These are phyloP conservation scores for Volvox reticuliferus DNA, from an alignment of 139 green algal genomes.

Conservation along the genomic window DNA sequence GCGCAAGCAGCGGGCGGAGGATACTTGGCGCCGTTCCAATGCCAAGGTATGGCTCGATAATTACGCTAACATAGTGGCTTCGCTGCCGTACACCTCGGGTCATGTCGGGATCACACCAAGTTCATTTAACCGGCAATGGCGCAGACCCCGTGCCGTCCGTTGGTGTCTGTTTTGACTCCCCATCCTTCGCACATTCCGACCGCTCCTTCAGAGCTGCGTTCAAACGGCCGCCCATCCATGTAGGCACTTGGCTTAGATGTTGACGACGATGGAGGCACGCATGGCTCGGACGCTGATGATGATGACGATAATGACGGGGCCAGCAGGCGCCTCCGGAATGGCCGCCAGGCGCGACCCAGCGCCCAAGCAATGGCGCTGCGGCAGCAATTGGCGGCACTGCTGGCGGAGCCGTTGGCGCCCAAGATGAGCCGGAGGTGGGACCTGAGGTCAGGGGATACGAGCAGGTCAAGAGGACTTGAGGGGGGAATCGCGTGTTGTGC, in stretches of 20 bases:
- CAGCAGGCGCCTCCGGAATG: not conserved
- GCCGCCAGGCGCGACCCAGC: not conserved
- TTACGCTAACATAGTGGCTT: too few relatives aligned
- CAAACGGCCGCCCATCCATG: too few relatives aligned
- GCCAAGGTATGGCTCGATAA: conserved; percentile 55
- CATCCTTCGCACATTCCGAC: not conserved
- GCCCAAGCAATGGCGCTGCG: conserved; percentile 33
- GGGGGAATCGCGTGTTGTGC: too few relatives aligned
- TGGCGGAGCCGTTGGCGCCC: conserved; percentile 55
- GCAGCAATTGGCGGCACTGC: conserved; percentile 50
- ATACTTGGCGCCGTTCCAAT: conserved; percentile 67
- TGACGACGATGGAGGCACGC: conserved; percentile 53
- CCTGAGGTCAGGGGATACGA: not conserved
- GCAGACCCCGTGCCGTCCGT: too few relatives aligned
- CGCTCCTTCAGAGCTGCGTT: not conserved
- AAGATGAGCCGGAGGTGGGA: conserved; percentile 34
- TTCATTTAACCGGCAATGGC: too few relatives aligned
- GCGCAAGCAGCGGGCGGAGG: conserved; percentile 74
- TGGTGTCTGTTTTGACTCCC: too few relatives aligned
- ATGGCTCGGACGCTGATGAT: conserved; percentile 15
- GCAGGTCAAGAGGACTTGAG: too few relatives aligned
- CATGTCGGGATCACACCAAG: too few relatives aligned
- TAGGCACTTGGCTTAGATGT: conserved; percentile 48
- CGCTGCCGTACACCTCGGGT: too few relatives aligned
- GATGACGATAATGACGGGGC: conserved; percentile 8